A percentile compares a stretch with the other conserved stretches of the same genome.
These are phyloP conservation scores for Penicillium lagena DNA, from an alignment of 495 filamentous ascomycete genomes.

Conservation along the genomic window DNA sequence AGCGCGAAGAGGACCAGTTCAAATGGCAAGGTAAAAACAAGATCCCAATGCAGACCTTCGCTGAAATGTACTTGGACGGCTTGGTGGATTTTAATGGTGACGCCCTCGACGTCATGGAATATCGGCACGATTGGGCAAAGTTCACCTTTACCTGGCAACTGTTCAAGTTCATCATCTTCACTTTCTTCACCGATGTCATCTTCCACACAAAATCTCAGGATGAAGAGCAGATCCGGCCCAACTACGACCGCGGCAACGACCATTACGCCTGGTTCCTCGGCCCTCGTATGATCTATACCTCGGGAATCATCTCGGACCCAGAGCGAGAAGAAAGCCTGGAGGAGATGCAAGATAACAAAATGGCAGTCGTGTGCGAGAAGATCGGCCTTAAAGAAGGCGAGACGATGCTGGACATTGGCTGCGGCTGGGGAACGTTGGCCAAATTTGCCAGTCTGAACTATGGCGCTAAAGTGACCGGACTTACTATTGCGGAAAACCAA, in stretches of 20 bases:
- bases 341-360: conserved; percentile 85
- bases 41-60: conserved; percentile 61
- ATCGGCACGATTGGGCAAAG: conserved; percentile 63
- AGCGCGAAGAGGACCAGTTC: conserved; percentile 46
- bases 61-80: conserved; percentile 61
- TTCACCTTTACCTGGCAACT: conserved; percentile 69
- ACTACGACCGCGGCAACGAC: conserved; percentile 85
- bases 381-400: conserved; percentile 67
- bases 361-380: conserved; percentile 81
- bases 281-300: conserved; percentile 87
- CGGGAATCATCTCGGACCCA: conserved; percentile 72
- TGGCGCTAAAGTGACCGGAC: conserved; percentile 68
- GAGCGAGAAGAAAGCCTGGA: conserved; percentile 72
- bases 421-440: conserved; percentile 82
- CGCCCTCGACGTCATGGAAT: conserved; percentile 53
- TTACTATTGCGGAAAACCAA: conserved; percentile 79
- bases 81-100: conserved; percentile 62
- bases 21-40: conserved; percentile 56
- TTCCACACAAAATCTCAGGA: conserved; percentile 77
- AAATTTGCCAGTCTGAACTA: conserved; percentile 75
- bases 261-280: conserved; percentile 88
- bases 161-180: conserved; percentile 64
- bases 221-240: conserved; percentile 80
- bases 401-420: conserved; percentile 73
- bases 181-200: conserved; percentile 68